Conservation (phyloP, 2,329 filamentous ascomycete species). For the Verticillium albo-atrum region DNA sequence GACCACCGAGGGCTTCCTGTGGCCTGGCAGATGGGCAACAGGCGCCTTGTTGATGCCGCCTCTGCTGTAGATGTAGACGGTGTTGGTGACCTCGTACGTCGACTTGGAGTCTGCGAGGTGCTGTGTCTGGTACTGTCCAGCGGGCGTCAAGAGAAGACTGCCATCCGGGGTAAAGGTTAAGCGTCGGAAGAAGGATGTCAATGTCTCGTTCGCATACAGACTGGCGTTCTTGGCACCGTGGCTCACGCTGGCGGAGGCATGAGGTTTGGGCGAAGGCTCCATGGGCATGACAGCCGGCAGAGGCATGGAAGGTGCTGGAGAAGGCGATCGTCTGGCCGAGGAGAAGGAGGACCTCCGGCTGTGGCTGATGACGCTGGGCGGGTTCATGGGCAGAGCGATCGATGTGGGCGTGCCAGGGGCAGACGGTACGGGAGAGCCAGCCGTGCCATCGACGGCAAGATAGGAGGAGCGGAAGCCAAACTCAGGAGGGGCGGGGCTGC, state of each 20-base stretch:
- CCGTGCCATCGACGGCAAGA: conserved; percentile 61
- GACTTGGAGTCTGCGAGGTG: conserved; percentile 62
- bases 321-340: conserved; percentile 74
- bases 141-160: conserved; percentile 87
- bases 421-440: conserved; percentile 82
- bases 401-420: conserved; percentile 92
- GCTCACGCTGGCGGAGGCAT: conserved; percentile 45
- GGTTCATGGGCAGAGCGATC: conserved; percentile 87
- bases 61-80: conserved; percentile 95
- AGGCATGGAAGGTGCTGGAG: conserved; percentile 80
- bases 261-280: conserved; percentile 80
- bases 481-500: conserved; percentile 87
- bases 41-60: conserved; percentile 96
- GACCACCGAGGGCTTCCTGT: conserved; percentile 96
- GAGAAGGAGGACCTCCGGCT: conserved; percentile 75
- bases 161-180: conserved; percentile 94
- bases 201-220: conserved; percentile 92
- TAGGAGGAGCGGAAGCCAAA: conserved; percentile 56
- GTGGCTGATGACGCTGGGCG: conserved; percentile 68
- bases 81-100: conserved; percentile 86
- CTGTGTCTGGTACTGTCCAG: conserved; percentile 88
- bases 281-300: conserved; percentile 93
- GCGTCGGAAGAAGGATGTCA: conserved; percentile 94
- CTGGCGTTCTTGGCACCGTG: conserved; percentile 76
- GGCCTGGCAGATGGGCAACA: conserved; percentile 88